Conservation (phyloP, 78 protist genomes). For the Dictyostelium brefeldianum region DNA sequence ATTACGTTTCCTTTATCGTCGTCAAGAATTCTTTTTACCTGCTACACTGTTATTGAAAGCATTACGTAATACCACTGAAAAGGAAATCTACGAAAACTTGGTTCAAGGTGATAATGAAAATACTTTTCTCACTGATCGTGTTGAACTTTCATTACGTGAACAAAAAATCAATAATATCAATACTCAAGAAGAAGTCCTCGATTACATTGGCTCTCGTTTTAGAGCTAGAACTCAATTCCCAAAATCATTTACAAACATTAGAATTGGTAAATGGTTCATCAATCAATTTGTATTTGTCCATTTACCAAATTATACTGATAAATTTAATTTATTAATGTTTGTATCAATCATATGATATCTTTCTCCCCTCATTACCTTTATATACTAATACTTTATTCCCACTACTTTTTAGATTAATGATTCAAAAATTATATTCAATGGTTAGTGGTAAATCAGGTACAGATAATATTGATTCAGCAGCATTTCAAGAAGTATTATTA, state of each 20-base stretch:
- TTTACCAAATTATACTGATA: constrained; percentile 83
- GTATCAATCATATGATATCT: too few species aligned
- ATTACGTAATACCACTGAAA: constrained; percentile 83
- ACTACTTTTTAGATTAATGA: constrained; percentile 81
- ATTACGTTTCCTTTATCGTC: constrained; percentile 83
- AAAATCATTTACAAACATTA: constrained; percentile 26
- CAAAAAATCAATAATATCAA: constrained; percentile 34
- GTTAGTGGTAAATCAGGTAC: constrained; percentile 81
- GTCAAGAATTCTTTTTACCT: constrained; percentile 95
- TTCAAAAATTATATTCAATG: constrained; percentile 90
- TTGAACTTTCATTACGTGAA: constrained; percentile 86
- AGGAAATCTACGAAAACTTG: constrained; percentile 87
- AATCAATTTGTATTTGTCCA: constrained; percentile 88
- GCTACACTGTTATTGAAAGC: constrained; percentile 88
- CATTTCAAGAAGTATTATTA: constrained; percentile 89
- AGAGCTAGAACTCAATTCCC: constrained; percentile 40
- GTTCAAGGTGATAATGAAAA: constrained; percentile 66
- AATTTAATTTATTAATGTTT: constrained; percentile 90
- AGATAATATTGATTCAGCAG: constrained; percentile 92
- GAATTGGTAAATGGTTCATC: constrained; percentile 85
- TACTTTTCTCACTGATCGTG: constrained; percentile 84
- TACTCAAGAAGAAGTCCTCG: constrained; percentile 71
- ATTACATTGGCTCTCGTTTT: constrained; percentile 86
- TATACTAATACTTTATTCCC: too few species aligned
- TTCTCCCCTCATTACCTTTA: too few species aligned